Evolutionary conservation across 2,329 filamentous ascomycete species (phyloP).

Genomic region (Furcasterigmium sp.): DNA sequence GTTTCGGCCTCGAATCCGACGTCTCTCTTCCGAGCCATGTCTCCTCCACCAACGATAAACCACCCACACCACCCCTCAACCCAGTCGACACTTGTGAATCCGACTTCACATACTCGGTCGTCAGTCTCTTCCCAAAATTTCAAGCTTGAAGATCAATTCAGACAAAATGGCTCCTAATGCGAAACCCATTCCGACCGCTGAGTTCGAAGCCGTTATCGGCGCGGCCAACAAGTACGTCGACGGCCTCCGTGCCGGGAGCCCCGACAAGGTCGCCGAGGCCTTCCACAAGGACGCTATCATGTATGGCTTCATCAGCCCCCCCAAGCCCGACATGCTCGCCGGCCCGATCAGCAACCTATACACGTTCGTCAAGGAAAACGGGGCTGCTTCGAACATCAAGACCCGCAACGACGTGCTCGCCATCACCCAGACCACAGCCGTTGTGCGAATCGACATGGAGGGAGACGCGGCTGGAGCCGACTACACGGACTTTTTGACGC

Average conservation of each 20-base stretch:
- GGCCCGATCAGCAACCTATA: background rate
- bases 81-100: too few relatives aligned
- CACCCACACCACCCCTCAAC: too few relatives aligned
- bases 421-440: constrained; percentile 11
- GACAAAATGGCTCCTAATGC: background rate
- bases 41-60: too few relatives aligned
- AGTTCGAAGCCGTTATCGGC: constrained; percentile 8
- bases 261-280: constrained; percentile 1
- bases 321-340: constrained; percentile 4
- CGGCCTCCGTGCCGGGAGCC: constrained; percentile 4
- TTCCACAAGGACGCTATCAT: constrained; percentile 11
- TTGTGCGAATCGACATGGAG: constrained; percentile 12
- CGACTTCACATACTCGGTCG: too few relatives aligned
- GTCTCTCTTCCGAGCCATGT: too few relatives aligned
- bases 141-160: too few relatives aligned
- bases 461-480: constrained; percentile 3
- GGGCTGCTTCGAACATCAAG: constrained; percentile 1
- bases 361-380: background rate
- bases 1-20: too few relatives aligned
- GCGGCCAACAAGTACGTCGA: constrained; percentile 7
- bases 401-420: constrained; percentile 10
- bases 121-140: too few relatives aligned
- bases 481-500: constrained; percentile 11
- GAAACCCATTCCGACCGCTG: constrained; percentile 1
- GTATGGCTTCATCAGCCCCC: constrained; percentile 7